These are phyloP conservation scores for Vanrija sp. DNA, from an alignment of 1,284 basidiomycete genomes.

Conservation along the genomic window DNA sequence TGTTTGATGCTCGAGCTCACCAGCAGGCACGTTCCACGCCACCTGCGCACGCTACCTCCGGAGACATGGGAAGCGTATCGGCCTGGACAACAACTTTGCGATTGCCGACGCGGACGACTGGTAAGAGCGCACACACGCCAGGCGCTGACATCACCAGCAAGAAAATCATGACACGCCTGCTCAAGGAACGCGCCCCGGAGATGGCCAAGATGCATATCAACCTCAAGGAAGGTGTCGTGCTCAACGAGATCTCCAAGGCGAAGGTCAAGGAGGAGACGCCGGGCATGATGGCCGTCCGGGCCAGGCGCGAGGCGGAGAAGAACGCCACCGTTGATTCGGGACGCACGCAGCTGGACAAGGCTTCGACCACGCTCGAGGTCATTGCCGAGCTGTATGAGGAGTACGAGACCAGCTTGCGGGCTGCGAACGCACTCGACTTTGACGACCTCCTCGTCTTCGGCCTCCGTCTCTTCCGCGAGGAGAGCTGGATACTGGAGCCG, in stretches of 20 bases:
- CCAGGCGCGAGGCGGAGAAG: constrained; percentile 31
- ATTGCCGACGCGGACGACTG: constrained; percentile 80
- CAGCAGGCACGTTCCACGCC: constrained; percentile 77
- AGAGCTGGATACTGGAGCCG: constrained; percentile 59
- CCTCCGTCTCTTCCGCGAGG: constrained; percentile 63
- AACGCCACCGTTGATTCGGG: constrained; percentile 11
- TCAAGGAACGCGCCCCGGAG: constrained; percentile 58
- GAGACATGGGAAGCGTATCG: constrained; percentile 61
- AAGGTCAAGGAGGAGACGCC: constrained; percentile 69
- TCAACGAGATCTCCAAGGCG: constrained; percentile 70
- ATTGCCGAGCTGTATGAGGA: constrained; percentile 59
- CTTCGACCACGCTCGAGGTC: constrained; percentile 22
- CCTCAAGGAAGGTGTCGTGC: constrained; percentile 60
- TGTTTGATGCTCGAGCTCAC: background rate
- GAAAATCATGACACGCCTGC: constrained; percentile 62
- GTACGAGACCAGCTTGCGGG: constrained; percentile 64
- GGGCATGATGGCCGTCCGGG: constrained; percentile 51
- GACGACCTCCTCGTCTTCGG: constrained; percentile 81
- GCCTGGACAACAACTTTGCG: constrained; percentile 69
- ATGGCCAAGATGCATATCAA: constrained; percentile 55
- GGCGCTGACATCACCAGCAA: constrained; percentile 53
- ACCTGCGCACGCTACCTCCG: constrained; percentile 69
- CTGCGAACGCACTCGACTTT: constrained; percentile 76
- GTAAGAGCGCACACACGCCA: constrained; percentile 50
- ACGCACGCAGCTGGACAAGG: background rate